These are phyloP conservation scores for Cicer cuneatum DNA, from an alignment of 306 rosid species.

Conservation along the genomic window DNA sequence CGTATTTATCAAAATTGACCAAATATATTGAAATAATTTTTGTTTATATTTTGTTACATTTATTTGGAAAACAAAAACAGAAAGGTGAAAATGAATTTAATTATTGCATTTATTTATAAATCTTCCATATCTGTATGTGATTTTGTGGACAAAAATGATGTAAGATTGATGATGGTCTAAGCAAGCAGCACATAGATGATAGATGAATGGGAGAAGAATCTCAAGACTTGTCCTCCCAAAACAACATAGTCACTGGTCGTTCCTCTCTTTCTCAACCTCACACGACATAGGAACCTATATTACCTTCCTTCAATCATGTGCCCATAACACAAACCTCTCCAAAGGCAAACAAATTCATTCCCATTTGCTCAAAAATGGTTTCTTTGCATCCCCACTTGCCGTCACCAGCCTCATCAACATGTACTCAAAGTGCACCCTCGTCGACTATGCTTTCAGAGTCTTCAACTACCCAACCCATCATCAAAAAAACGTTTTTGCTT, in stretches of 20 bases:
- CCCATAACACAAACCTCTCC: slow-evolving; percentile 53
- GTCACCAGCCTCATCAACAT: slow-evolving; percentile 81
- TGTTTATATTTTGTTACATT: too few species aligned
- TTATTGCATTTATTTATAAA: too few species aligned
- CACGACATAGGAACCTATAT: slow-evolving; percentile 56
- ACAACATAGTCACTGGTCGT: slow-evolving; percentile 12
- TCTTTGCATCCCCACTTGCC: slow-evolving; percentile 59
- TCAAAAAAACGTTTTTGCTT: slow-evolving; percentile 69
- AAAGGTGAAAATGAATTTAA: too few species aligned
- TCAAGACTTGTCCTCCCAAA: slow-evolving; percentile 23
- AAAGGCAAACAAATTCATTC: slow-evolving; percentile 68
- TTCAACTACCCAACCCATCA: slow-evolving; percentile 50
- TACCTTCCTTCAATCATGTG: slow-evolving; percentile 66
- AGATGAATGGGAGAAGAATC: slow-evolving; percentile 41
- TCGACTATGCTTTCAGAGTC: slow-evolving; percentile 58
- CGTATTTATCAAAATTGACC: too few species aligned
- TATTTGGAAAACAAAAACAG: too few species aligned
- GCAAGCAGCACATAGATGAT: slow-evolving; percentile 33
- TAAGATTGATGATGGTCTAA: background rate
- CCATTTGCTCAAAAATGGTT: slow-evolving; percentile 59
- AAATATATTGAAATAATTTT: too few species aligned
- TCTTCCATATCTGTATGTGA: background rate
- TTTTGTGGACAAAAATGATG: background rate
- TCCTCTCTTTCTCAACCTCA: slow-evolving; percentile 49
- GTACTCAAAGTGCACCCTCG: slow-evolving; percentile 76